Evolutionary conservation across 2,329 filamentous ascomycete genomes (phyloP).

Genomic region (Zalaria obscura): DNA sequence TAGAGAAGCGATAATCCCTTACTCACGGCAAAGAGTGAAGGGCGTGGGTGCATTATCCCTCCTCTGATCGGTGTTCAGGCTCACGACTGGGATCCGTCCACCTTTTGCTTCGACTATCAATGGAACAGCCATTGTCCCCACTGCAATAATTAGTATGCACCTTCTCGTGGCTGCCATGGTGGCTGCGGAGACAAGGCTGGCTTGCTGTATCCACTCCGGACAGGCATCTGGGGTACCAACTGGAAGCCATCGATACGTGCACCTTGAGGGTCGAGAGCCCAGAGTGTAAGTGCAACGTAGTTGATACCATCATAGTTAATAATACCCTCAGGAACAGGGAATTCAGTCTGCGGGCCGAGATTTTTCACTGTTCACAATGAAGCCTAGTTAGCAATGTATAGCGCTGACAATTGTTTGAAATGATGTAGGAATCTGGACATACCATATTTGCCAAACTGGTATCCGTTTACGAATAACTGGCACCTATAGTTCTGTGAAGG

Average conservation of each 20-base stretch:
- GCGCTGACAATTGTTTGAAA: too few relatives aligned
- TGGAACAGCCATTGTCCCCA: too few relatives aligned
- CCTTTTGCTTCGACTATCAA: too few relatives aligned
- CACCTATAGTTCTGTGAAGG: conserved; percentile 20
- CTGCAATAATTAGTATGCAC: not conserved
- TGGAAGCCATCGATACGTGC: not conserved
- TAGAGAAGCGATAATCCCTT: too few relatives aligned
- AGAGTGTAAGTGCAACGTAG: conserved; percentile 42
- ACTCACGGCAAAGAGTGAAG: too few relatives aligned
- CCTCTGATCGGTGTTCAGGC: too few relatives aligned
- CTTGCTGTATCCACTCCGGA: not conserved
- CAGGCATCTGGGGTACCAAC: not conserved
- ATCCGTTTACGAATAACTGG: conserved; percentile 49
- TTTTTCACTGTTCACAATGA: conserved; percentile 17
- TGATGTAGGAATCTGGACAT: too few relatives aligned
- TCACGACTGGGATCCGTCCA: too few relatives aligned
- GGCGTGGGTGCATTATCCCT: too few relatives aligned
- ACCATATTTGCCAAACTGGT: conserved; percentile 42
- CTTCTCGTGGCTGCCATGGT: not conserved
- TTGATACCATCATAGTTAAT: conserved; percentile 45
- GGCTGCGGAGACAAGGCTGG: not conserved
- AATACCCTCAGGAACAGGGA: conserved; percentile 45
- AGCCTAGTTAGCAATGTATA: too few relatives aligned
- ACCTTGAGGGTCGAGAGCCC: conserved; percentile 28
- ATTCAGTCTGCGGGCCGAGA: conserved; percentile 46